phyloP scores from a whole-genome alignment of 305 asterid species.

The Fraxinus latifolia region DNA sequence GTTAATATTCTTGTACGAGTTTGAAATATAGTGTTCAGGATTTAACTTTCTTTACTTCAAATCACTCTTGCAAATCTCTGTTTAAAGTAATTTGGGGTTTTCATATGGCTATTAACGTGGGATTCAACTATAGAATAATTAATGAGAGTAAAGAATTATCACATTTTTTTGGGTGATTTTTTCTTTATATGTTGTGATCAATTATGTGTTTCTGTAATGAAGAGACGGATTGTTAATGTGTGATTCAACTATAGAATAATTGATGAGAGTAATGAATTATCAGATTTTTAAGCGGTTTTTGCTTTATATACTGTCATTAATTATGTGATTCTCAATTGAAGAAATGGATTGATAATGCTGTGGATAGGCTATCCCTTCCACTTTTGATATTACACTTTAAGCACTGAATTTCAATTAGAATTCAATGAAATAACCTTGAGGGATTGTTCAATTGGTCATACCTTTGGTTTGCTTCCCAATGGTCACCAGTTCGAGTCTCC shows the following conservation, averaged over 20 bases:
- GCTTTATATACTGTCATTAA: neutral
- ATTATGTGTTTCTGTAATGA: neutral
- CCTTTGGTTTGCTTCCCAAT: too few species aligned
- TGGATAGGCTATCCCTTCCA: too few species aligned
- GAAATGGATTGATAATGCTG: neutral
- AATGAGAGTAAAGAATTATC: neutral
- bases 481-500: too few species aligned
- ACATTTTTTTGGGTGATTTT: neutral
- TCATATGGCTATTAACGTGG: neutral
- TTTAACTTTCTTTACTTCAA: neutral
- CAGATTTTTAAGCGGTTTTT: neutral
- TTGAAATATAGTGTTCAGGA: neutral
- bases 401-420: constrained; percentile 20
- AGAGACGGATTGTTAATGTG: neutral
- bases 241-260: neutral
- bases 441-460: too few species aligned
- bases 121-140: neutral
- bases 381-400: constrained; percentile 34
- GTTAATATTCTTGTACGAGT: neutral
- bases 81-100: neutral
- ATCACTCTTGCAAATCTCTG: neutral
- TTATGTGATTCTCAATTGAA: neutral
- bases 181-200: neutral
- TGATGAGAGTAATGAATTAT: neutral
- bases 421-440: too few species aligned